Conservation (phyloP, 306 rosid genomes). For the Adenanthera pavonina region DNA sequence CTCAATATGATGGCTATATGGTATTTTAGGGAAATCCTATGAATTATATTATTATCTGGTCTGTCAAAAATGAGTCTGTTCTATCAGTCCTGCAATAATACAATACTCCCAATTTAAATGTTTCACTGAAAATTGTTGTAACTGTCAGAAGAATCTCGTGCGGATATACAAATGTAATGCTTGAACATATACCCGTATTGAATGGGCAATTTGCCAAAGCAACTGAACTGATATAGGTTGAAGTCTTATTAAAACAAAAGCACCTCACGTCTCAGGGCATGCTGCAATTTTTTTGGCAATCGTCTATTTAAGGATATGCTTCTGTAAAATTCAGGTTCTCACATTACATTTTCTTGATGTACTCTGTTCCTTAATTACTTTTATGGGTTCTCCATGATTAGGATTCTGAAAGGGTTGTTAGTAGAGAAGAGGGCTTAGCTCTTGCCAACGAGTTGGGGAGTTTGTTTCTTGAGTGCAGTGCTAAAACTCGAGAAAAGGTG, state of each 20-base stretch:
- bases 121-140: not conserved
- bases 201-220: constrained; percentile 3
- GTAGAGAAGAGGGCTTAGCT: constrained; percentile 88
- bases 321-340: not conserved
- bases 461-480: constrained; percentile 87
- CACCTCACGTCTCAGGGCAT: not conserved
- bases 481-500: constrained; percentile 91
- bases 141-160: constrained; percentile 2
- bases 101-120: not conserved
- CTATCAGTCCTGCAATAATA: not conserved
- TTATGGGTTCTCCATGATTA: constrained; percentile 35
- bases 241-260: not conserved
- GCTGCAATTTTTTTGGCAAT: constrained; percentile 13
- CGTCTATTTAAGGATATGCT: not conserved
- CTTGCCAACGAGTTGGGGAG: constrained; percentile 89
- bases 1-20: constrained; percentile 1
- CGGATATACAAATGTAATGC: not conserved
- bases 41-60: constrained; percentile 13
- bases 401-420: constrained; percentile 91
- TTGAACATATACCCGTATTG: not conserved
- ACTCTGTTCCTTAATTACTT: not conserved
- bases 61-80: not conserved
- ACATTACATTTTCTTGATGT: not conserved
- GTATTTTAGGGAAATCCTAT: not conserved
- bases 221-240: not conserved